These are phyloP conservation scores for Hyparrhenia diplandra DNA, from an alignment of 176 grass and related monocot species.

Conservation along the genomic window DNA sequence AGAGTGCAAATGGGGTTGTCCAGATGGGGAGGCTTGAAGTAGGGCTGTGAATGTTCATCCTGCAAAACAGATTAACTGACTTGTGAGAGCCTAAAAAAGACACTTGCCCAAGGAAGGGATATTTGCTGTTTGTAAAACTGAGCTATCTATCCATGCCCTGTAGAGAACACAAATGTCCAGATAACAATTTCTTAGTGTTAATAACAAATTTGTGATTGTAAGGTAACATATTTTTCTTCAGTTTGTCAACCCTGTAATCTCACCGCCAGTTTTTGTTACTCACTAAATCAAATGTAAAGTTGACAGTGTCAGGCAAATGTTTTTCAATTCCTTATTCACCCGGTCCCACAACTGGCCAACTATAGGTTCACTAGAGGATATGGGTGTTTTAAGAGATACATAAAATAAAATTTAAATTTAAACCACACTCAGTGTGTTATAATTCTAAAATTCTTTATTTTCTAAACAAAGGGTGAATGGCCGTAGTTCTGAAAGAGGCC, in stretches of 20 bases:
- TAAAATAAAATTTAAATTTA: neutral
- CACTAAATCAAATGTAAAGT: neutral
- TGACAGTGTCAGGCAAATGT: neutral
- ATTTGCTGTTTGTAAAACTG: neutral
- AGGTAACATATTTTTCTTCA: neutral
- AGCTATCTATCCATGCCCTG: neutral
- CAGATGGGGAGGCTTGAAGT: conserved; percentile 95
- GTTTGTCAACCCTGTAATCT: neutral
- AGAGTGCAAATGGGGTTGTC: conserved; percentile 97
- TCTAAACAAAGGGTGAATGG: neutral
- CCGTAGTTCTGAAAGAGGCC: neutral
- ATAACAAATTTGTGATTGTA: neutral
- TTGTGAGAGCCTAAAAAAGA: neutral
- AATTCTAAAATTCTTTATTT: neutral
- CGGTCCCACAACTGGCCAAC: neutral
- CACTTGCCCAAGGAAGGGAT: neutral
- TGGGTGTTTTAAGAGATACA: neutral
- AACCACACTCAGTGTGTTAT: neutral
- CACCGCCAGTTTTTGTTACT: neutral
- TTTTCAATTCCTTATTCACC: neutral
- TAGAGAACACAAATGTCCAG: neutral
- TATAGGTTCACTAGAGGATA: neutral
- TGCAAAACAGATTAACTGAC: conserved; percentile 30
- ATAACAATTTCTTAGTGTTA: neutral
- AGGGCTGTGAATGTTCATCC: conserved; percentile 95